Conservation (phyloP, 768 basidiomycete genomes). For the Sporobolomyces roseus region DNA sequence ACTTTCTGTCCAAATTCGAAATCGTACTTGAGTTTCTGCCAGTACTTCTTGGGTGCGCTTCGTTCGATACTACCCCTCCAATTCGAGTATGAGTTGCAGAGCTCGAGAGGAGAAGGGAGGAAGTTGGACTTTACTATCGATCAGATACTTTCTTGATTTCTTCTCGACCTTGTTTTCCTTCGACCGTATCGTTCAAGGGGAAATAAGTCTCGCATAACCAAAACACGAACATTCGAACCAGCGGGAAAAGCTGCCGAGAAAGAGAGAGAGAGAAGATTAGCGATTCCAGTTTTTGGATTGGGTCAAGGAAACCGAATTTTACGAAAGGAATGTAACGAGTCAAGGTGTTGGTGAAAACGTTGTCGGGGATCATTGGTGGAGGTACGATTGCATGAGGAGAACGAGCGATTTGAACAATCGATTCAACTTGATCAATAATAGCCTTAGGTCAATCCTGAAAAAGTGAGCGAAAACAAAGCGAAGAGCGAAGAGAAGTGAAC, state of each 20-base stretch:
- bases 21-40: conserved; percentile 29
- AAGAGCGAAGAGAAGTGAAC: not conserved
- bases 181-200: too few relatives aligned
- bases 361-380: not conserved
- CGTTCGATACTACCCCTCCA: conserved; percentile 3
- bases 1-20: conserved; percentile 38
- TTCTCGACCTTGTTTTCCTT: too few relatives aligned
- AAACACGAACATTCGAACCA: too few relatives aligned
- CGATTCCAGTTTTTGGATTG: too few relatives aligned
- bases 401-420: conserved; percentile 39
- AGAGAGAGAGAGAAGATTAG: not conserved
- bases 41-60: conserved; percentile 40
- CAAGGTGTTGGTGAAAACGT: not conserved
- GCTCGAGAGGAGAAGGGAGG: not conserved
- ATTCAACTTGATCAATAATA: conserved; percentile 23
- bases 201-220: too few relatives aligned
- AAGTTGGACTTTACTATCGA: conserved; percentile 8
- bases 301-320: not conserved
- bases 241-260: too few relatives aligned
- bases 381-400: conserved; percentile 35
- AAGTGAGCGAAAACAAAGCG: not conserved
- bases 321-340: conserved; percentile 13
- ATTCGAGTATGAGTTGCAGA: not conserved
- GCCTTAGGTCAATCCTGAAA: not conserved
- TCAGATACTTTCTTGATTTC: not conserved